A percentile compares a stretch with the other conserved stretches of the same genome.
phyloP scores from a whole-genome alignment of 1,284 basidiomycete species.

The Moesziomyces globuligerus region DNA sequence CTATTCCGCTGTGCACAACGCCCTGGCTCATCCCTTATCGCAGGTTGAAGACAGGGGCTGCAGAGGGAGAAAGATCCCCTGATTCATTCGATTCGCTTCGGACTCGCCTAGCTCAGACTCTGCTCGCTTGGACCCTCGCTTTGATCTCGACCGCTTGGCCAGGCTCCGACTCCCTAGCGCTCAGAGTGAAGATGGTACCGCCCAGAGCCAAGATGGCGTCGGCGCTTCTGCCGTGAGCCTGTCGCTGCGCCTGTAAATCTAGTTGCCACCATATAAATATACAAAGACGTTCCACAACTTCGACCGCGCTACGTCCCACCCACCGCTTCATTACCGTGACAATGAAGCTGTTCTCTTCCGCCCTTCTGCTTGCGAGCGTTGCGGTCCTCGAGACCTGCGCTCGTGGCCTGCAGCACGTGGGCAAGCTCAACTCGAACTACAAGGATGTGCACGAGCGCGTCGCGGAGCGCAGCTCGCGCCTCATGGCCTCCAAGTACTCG shows the following conservation, averaged over 20 bases:
- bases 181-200: too few relatives aligned
- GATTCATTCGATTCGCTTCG: too few relatives aligned
- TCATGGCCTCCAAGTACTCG: slow-evolving; percentile 16
- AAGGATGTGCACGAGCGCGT: slow-evolving; percentile 26
- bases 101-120: background rate
- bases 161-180: too few relatives aligned
- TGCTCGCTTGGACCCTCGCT: background rate
- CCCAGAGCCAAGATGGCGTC: too few relatives aligned
- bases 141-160: background rate
- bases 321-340: background rate
- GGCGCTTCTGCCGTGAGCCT: too few relatives aligned
- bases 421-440: slow-evolving; percentile 31
- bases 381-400: slow-evolving; percentile 34
- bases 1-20: too few relatives aligned
- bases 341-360: slow-evolving; percentile 33
- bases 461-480: slow-evolving; percentile 16
- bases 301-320: too few relatives aligned
- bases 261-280: too few relatives aligned
- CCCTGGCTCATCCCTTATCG: too few relatives aligned
- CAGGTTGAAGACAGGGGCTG: too few relatives aligned
- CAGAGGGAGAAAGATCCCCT: background rate
- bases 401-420: slow-evolving; percentile 39
- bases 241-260: too few relatives aligned
- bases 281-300: background rate
- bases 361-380: slow-evolving; percentile 18